These are phyloP conservation scores for Aristolochia contorta DNA, from an alignment of 164 flowering plant species.

Conservation along the genomic window DNA sequence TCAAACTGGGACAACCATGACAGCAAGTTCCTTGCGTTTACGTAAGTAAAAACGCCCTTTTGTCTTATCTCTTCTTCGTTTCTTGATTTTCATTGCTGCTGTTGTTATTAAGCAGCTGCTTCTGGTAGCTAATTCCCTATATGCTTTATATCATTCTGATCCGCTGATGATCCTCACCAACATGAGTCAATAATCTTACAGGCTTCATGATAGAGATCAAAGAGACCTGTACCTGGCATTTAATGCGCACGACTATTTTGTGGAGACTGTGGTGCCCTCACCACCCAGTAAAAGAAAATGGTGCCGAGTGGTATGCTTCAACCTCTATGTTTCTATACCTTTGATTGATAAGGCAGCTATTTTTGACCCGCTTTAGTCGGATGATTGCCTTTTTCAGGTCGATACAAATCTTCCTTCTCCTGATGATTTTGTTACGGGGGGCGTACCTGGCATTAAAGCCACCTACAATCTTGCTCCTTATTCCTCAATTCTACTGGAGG, in stretches of 20 bases:
- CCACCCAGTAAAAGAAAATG: constrained; percentile 55
- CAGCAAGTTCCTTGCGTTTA: constrained; percentile 91
- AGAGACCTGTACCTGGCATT: constrained; percentile 79
- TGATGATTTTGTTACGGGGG: constrained; percentile 52
- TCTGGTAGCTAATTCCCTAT: background rate
- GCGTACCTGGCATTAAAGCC: constrained; percentile 41
- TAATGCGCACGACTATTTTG: constrained; percentile 75
- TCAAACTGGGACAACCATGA: constrained; percentile 85
- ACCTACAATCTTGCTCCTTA: constrained; percentile 69
- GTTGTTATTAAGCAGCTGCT: background rate
- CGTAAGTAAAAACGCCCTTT: constrained; percentile 39
- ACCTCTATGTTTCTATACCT: background rate
- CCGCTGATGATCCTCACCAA: background rate
- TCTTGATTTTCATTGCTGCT: background rate
- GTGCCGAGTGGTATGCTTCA: constrained; percentile 74
- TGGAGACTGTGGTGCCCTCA: constrained; percentile 53
- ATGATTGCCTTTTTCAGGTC: constrained; percentile 35
- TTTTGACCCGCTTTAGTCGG: background rate
- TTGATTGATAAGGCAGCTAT: background rate
- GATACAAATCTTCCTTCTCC: constrained; percentile 86
- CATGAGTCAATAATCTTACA: constrained; percentile 21
- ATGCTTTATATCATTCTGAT: background rate
- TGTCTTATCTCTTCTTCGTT: background rate
- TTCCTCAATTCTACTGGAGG: constrained; percentile 76
- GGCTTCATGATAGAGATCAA: constrained; percentile 54